These are phyloP conservation scores for Exobasidium cylindrosporum DNA, from an alignment of 1,284 basidiomycete genomes.

Conservation along the genomic window DNA sequence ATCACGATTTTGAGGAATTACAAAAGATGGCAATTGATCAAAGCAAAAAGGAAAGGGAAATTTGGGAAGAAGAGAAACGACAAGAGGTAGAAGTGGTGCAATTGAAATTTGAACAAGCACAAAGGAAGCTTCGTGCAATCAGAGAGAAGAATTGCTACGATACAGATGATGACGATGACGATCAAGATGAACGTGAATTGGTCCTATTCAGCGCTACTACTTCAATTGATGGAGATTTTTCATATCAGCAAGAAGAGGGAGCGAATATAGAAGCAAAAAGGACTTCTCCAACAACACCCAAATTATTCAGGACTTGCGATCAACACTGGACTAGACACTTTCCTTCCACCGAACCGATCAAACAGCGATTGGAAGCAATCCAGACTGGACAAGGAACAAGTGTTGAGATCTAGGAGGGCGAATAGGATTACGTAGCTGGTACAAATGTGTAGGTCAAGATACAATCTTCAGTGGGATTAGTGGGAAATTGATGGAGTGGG, in stretches of 20 bases:
- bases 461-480: too few species aligned
- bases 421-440: too few species aligned
- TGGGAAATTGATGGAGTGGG: too few species aligned
- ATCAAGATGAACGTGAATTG: neutral
- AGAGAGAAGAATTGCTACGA: neutral
- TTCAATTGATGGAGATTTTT: neutral
- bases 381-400: too few species aligned
- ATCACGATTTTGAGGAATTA: conserved; percentile 4
- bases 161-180: neutral
- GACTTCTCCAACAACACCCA: neutral
- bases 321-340: too few species aligned
- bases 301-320: too few species aligned
- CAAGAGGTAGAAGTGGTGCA: neutral
- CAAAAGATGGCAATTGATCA: neutral
- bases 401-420: too few species aligned
- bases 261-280: neutral
- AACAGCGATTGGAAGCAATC: too few species aligned
- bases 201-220: neutral
- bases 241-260: neutral
- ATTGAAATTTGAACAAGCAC: neutral
- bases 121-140: neutral
- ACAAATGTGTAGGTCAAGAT: too few species aligned
- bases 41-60: neutral
- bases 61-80: neutral
- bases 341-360: too few species aligned